phyloP scores from a whole-genome alignment of 164 flowering plant species.

The Macadamia integrifolia region DNA sequence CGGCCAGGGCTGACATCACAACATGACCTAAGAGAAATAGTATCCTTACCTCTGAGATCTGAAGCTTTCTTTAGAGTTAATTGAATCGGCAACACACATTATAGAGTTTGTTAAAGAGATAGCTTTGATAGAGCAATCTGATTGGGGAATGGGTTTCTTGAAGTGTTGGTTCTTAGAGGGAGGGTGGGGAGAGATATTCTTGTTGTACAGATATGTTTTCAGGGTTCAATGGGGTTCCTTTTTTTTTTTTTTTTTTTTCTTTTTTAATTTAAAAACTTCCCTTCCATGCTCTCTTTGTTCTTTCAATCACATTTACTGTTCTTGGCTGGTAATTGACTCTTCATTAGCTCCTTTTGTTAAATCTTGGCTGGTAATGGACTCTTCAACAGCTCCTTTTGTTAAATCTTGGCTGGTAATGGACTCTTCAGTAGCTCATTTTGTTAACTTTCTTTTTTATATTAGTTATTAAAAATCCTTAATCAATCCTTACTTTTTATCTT shows the following conservation, averaged over 20 bases:
- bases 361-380: neutral
- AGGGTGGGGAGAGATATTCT: neutral
- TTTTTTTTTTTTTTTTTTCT: neutral
- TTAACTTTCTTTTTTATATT: neutral
- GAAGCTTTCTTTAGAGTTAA: neutral
- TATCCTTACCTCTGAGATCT: neutral
- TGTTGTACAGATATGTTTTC: slow-evolving; percentile 14
- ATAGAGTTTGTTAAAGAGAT: neutral
- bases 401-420: neutral
- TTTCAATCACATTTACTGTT: neutral
- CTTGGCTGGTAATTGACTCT: neutral
- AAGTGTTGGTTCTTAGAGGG: neutral
- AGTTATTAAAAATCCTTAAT: slow-evolving; percentile 9
- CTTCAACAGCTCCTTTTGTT: neutral
- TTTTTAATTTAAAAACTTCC: neutral
- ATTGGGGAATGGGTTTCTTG: slow-evolving; percentile 7
- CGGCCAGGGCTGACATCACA: slow-evolving; percentile 4
- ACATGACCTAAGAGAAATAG: neutral
- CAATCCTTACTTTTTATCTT: slow-evolving; percentile 2
- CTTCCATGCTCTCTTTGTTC: neutral
- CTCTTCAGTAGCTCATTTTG: slow-evolving; percentile 1
- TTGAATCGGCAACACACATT: neutral
- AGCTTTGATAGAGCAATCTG: neutral
- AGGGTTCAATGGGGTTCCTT: slow-evolving; percentile 6
- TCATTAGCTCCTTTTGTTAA: neutral